Base-by-base conservation (phyloP, 306 rosid species). In the Pterocarpus macrocarpus region DNA sequence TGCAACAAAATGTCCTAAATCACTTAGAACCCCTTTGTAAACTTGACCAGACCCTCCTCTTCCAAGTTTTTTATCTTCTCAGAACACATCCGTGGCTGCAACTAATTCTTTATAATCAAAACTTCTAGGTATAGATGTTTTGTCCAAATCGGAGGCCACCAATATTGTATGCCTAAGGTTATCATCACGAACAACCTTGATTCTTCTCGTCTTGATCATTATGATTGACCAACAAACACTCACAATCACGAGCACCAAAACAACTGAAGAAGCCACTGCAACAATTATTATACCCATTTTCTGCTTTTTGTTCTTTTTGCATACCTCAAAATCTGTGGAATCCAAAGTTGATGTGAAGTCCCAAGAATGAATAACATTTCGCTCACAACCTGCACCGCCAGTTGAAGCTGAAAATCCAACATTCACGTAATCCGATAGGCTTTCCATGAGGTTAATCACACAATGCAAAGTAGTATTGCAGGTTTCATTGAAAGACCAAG, bases 21-120 rank as follows among this genome's bases (percentile, higher is more conserved):
- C 53, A 5, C 36, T 79, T 64, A 87, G 56, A 7, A 68, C 59
- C 13, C 92, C 94, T 73, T 59, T 79, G 87, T 85, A 91, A 50
- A 89, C 95, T 55, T 79, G 82, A 13, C 95, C 89, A 4, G 87
- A 89, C 2, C 90, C 94, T 79, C 92, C 97, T 52, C 74, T 69
- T 30, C 97, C 94, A 0, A 91, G 85, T 81, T n/a, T 73, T 52
- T 79, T 81, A n/a, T 81, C 81, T 0, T 85, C 67, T 1, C 84
- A 82, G 33, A 91, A 88, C 2, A 79, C 83, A 22, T 22, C 28
- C 28, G 94, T 90, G 8, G 92, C 89, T 0, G 65, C 80, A n/a
- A 77, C 47, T 0, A 91, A 10, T 45, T 89, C 94, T 8, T 43
- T 45, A 79, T 89, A 88, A 22, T 86, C 35, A 7, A 91, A 86